Evolutionary conservation across 805 yeast genomes (phyloP), one percentile per base, ranked within the genome.

Genomic region (Wickerhamomyces queroliae): DNA sequence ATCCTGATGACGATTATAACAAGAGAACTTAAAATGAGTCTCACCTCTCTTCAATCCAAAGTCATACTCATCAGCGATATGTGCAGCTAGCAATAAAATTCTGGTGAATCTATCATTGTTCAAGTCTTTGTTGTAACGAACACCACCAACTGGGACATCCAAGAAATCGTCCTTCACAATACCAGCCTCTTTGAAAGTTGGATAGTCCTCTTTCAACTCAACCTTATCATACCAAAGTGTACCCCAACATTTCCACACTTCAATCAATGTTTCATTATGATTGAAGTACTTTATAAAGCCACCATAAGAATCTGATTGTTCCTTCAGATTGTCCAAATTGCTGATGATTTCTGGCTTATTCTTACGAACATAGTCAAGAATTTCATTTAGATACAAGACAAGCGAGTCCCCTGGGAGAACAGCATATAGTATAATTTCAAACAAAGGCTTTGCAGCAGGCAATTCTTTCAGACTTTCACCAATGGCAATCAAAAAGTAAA

Each of bases 201-300:
- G 61, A 46, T 71, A 74, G 47, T 78, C 84, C 5, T 63, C 66
- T 52, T 82, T 83, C 33, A 68, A 56, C 13, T 64, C 53, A 29
- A 84, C 64, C 20, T 64, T 63, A 58, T 84, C 90, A 60, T 76
- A 85, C 91, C 93, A 84, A 31, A 85, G 56, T 0, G 88, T 74
- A 2, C 95, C 95, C 88, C 91, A 83, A 52, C 89, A 79, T 54
- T 80, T 80, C 90, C 90, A 84, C 17, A 80, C 83, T 59, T 85
- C 95, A 32, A 84, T 78, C 36, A 84, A 62, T 33, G 67, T 73
- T 55, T 83, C 91, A 54, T 75, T 70, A 36, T 73, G 66, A 46
- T 76, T 70, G 49, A 77, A 79, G 47, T 71, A 57, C 5, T 67
- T 63, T n/a, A 82, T 46, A 32, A 69, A 58, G 37, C 67, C 63